Percentiles rank a stretch among this genome's conserved stretches.
Evolutionary conservation across 352 stramenopile genomes (phyloP).

Genomic region (Salisapilia sapeloensis): DNA sequence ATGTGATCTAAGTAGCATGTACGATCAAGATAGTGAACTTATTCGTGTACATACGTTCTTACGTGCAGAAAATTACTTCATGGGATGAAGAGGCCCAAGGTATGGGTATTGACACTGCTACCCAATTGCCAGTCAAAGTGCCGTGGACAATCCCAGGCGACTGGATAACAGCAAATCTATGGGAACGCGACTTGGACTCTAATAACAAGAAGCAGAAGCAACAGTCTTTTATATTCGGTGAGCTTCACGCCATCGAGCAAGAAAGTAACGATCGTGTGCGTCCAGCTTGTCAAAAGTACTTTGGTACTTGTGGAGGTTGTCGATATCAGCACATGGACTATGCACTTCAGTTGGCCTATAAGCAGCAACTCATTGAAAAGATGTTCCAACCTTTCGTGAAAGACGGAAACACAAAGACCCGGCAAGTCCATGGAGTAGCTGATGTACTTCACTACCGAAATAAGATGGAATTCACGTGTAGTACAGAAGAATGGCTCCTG

Average conservation of each 20-base stretch:
- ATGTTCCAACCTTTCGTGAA: conserved; percentile 10
- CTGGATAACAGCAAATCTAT: conserved; percentile 21
- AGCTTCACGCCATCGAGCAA: conserved; percentile 8
- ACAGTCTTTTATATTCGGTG: conserved; percentile 18
- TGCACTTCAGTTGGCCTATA: conserved; percentile 31
- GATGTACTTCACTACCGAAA: conserved; percentile 43
- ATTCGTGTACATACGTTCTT: too few relatives aligned
- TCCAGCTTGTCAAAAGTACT: conserved; percentile 33
- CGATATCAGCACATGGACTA: conserved; percentile 50
- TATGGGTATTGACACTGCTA: not conserved
- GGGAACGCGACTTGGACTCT: conserved; percentile 20
- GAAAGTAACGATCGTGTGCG: conserved; percentile 16
- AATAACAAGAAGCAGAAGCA: conserved; percentile 7
- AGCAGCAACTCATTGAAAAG: conserved; percentile 26
- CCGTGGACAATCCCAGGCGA: conserved; percentile 42
- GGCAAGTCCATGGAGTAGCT: conserved; percentile 16
- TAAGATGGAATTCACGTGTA: conserved; percentile 78
- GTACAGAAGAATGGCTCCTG: conserved; percentile 47
- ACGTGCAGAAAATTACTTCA: too few relatives aligned
- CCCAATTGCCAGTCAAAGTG: conserved; percentile 14
- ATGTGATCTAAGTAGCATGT: too few relatives aligned
- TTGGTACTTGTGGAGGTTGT: conserved; percentile 49
- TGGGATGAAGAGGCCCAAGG: too few relatives aligned
- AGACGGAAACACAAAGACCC: conserved; percentile 15
- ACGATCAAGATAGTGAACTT: too few relatives aligned